These are phyloP conservation scores for Malus sieversii DNA, from an alignment of 306 rosid genomes.

Conservation along the genomic window DNA sequence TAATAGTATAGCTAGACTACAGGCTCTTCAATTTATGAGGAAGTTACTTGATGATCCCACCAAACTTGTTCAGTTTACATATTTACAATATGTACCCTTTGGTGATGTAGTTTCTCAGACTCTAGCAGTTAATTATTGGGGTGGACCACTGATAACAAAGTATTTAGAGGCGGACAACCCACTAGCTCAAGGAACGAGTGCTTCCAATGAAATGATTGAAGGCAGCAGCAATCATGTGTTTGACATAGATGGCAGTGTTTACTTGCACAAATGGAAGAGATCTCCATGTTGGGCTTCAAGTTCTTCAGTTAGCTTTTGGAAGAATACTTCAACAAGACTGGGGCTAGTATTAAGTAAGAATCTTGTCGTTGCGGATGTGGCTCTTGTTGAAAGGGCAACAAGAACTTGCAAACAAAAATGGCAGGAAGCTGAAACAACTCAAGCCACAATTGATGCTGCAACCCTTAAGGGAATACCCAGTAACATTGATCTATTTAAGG, in stretches of 20 bases:
- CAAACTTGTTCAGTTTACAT: constrained; percentile 80
- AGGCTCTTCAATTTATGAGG: constrained; percentile 70
- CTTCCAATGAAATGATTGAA: constrained; percentile 43
- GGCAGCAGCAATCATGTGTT: constrained; percentile 46
- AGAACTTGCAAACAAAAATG: constrained; percentile 46
- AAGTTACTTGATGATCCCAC: constrained; percentile 82
- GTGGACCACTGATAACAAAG: constrained; percentile 64
- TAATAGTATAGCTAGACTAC: constrained; percentile 74
- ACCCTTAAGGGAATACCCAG: constrained; percentile 89
- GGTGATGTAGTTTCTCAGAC: constrained; percentile 77
- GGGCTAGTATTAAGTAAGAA: constrained; percentile 80
- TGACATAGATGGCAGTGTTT: constrained; percentile 89
- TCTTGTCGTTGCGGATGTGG: constrained; percentile 64
- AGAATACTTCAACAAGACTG: constrained; percentile 46
- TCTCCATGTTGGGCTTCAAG: constrained; percentile 77
- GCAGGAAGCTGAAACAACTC: constrained; percentile 72
- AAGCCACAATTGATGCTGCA: constrained; percentile 95
- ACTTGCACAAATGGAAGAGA: constrained; percentile 80
- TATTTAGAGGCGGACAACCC: constrained; percentile 31
- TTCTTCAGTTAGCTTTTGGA: constrained; percentile 71
- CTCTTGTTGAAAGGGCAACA: constrained; percentile 75
- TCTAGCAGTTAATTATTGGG: constrained; percentile 84
- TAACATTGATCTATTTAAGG: constrained; percentile 97
- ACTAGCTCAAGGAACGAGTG: constrained; percentile 25
- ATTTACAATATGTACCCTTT: constrained; percentile 59